Percentiles rank a stretch among this genome's conserved stretches.
phyloP scores from a whole-genome alignment of 139 green algal species.

The Chara braunii region DNA sequence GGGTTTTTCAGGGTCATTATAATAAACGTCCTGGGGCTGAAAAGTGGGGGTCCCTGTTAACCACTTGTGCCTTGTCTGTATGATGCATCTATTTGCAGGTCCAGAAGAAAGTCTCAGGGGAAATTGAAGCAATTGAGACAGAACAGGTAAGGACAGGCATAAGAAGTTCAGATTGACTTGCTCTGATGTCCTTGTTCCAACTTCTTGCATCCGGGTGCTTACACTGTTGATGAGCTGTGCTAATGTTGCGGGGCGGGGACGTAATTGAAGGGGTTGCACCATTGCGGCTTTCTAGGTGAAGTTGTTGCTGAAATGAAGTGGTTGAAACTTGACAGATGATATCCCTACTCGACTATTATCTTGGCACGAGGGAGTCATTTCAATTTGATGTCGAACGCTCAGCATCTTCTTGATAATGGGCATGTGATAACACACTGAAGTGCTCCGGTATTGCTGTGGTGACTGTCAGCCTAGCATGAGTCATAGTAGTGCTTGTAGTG shows the following conservation, averaged over 20 bases:
- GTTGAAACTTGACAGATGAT: constrained; percentile 1
- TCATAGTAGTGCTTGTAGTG: background rate
- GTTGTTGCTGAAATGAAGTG: background rate
- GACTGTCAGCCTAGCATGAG: background rate
- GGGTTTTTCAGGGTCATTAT: background rate
- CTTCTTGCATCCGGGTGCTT: background rate
- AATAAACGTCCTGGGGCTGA: background rate
- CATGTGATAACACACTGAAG: background rate
- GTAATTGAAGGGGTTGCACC: background rate
- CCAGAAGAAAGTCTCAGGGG: constrained; percentile 57
- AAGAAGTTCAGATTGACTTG: background rate
- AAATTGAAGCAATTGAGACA: constrained; percentile 61
- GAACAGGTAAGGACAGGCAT: constrained; percentile 45
- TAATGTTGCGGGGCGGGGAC: too few species aligned
- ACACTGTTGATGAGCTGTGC: background rate
- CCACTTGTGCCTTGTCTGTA: background rate
- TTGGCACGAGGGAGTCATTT: too few species aligned
- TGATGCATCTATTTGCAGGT: constrained; percentile 38
- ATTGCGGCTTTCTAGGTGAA: background rate
- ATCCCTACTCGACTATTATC: too few species aligned
- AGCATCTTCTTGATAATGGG: too few species aligned
- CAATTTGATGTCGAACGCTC: too few species aligned
- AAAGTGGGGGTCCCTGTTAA: constrained; percentile 1
- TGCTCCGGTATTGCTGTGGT: background rate
- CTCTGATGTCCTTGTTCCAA: background rate